Percentiles rank a stretch among this genome's conserved stretches.
Evolutionary conservation across 2,329 filamentous ascomycete genomes (phyloP).

Genomic region (Pestalotiopsis sp.): DNA sequence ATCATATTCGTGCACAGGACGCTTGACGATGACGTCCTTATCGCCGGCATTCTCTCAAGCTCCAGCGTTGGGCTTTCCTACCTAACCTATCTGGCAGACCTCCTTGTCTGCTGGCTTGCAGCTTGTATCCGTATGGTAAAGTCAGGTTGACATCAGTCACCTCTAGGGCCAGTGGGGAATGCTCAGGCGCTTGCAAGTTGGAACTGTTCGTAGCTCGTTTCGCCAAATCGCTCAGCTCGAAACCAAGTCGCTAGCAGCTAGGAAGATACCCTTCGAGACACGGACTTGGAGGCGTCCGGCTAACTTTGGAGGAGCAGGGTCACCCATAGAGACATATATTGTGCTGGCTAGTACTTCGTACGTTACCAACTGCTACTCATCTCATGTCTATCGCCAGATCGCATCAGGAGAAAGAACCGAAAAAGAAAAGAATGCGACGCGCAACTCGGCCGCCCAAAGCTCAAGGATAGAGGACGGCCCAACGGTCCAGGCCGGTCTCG

Average conservation of each 20-base stretch:
- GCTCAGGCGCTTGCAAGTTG: conserved; percentile 7
- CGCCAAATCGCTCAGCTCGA: not conserved
- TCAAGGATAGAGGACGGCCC: not conserved
- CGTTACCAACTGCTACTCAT: not conserved
- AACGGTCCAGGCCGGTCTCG: conserved; percentile 1
- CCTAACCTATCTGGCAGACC: not conserved
- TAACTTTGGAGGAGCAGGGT: not conserved
- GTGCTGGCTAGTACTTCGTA: not conserved
- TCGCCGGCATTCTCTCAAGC: not conserved
- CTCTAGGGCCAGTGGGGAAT: not conserved
- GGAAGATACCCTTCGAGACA: not conserved
- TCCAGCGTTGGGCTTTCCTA: not conserved
- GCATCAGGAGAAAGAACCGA: not conserved
- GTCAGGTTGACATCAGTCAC: not conserved
- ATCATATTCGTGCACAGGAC: not conserved
- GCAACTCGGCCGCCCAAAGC: not conserved
- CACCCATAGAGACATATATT: not conserved
- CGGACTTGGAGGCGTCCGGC: not conserved
- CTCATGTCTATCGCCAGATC: not conserved
- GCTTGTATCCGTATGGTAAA: too few species aligned
- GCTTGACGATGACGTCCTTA: conserved; percentile 1
- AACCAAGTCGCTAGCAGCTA: not conserved
- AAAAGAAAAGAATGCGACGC: not conserved
- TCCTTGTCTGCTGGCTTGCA: too few species aligned
- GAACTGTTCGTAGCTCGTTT: not conserved